Percentiles rank a stretch among this genome's conserved stretches.
phyloP scores from a whole-genome alignment of 2,329 filamentous ascomycete genomes.

The Clonostachys byssicola region DNA sequence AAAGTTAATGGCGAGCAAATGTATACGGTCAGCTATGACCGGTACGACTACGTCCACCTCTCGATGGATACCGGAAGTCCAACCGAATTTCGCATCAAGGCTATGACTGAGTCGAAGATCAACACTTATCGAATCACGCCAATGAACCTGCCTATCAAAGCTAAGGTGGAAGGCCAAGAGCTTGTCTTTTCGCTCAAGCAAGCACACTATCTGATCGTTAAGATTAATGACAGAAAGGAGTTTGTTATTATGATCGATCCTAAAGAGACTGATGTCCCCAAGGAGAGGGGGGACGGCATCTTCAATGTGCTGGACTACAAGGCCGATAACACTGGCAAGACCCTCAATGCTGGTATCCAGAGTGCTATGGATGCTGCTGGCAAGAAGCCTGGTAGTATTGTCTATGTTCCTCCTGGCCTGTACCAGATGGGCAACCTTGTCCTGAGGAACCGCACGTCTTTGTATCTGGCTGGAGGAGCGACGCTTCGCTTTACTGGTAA shows the following conservation, averaged over 20 bases:
- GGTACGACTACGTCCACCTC: constrained; percentile 2
- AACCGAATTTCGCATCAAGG: constrained; percentile 1
- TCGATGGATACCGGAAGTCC: not conserved
- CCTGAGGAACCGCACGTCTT: not conserved
- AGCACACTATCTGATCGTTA: constrained; percentile 1
- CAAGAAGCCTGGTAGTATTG: constrained; percentile 1
- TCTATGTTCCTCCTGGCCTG: constrained; percentile 1
- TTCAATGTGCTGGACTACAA: constrained; percentile 1
- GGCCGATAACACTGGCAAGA: not conserved
- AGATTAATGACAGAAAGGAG: constrained; percentile 1
- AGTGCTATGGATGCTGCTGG: constrained; percentile 1
- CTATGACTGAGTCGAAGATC: not conserved
- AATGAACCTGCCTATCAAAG: not conserved
- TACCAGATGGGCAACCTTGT: not conserved
- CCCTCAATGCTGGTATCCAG: not conserved
- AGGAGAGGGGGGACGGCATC: not conserved
- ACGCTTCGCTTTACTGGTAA: constrained; percentile 1
- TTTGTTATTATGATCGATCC: constrained; percentile 1
- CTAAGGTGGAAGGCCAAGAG: constrained; percentile 1
- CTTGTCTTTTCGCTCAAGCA: not conserved
- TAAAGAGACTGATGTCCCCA: not conserved
- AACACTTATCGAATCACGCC: not conserved
- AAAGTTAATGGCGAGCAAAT: constrained; percentile 1
- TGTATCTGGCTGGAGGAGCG: constrained; percentile 1
- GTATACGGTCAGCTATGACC: constrained; percentile 1